These are phyloP conservation scores for Boletellus ananas DNA, from an alignment of 768 basidiomycete genomes.

Conservation along the genomic window DNA sequence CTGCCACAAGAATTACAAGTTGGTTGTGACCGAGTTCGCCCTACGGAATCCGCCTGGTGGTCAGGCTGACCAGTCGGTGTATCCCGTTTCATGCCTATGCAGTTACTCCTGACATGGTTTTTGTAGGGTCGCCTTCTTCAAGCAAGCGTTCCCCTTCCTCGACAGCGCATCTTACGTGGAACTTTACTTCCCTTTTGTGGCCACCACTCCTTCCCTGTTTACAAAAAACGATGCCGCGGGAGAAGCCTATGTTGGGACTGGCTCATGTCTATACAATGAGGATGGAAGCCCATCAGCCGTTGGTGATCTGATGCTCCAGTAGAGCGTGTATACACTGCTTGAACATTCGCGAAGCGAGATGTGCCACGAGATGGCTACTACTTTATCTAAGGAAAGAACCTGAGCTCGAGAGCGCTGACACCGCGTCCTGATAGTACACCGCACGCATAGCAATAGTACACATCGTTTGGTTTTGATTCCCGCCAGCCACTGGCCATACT, in stretches of 20 bases:
- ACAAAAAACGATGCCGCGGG: conserved; percentile 16
- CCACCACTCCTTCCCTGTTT: conserved; percentile 29
- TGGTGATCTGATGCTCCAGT: conserved; percentile 22
- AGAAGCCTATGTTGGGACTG: conserved; percentile 19
- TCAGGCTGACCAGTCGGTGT: conserved; percentile 28
- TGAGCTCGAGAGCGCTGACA: too few species aligned
- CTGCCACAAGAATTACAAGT: conserved; percentile 12
- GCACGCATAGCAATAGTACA: too few species aligned
- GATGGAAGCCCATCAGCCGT: conserved; percentile 24
- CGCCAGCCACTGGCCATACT: too few species aligned
- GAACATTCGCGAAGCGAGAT: background rate
- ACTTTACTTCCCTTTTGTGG: conserved; percentile 38
- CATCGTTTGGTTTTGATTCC: too few species aligned
- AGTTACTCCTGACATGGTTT: background rate
- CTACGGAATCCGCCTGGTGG: conserved; percentile 30
- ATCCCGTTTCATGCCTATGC: background rate
- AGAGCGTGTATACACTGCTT: background rate
- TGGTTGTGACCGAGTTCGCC: conserved; percentile 34
- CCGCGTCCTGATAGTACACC: too few species aligned
- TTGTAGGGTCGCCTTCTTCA: conserved; percentile 31
- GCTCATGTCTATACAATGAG: conserved; percentile 33
- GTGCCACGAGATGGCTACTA: background rate
- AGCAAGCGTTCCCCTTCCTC: conserved; percentile 34
- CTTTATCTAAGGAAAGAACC: background rate
- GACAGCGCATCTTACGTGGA: conserved; percentile 28